These are phyloP conservation scores for Thalassiosira pacifica DNA, from an alignment of 352 stramenopile species.

Conservation along the genomic window DNA sequence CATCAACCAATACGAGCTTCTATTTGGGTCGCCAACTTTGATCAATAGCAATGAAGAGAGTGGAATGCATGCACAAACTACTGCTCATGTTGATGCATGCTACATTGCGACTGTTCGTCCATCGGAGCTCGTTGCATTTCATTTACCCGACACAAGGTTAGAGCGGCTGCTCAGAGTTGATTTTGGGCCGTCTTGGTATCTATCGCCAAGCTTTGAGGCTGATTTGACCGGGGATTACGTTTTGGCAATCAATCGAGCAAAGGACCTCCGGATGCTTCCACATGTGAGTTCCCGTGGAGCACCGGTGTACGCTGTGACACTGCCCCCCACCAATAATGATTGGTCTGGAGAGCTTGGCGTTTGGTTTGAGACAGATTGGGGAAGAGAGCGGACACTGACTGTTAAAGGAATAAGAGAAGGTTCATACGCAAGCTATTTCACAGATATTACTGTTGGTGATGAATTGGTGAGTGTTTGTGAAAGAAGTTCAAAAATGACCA, in stretches of 20 bases:
- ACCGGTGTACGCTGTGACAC: constrained; percentile 78
- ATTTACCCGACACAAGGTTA: constrained; percentile 84
- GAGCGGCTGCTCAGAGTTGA: constrained; percentile 84
- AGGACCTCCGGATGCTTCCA: constrained; percentile 76
- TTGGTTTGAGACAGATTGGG: constrained; percentile 91
- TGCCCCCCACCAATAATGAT: constrained; percentile 74
- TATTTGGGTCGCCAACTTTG: constrained; percentile 72
- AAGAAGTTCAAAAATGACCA: too few relatives aligned
- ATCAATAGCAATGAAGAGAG: constrained; percentile 55
- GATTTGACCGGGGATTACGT: constrained; percentile 85
- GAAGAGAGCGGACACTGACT: constrained; percentile 83
- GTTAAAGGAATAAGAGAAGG: constrained; percentile 88
- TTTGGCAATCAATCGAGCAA: constrained; percentile 73
- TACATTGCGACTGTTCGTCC: constrained; percentile 79
- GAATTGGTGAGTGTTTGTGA: too few relatives aligned
- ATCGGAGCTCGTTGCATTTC: constrained; percentile 76
- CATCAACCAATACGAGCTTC: constrained; percentile 80
- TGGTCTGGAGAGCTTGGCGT: constrained; percentile 85
- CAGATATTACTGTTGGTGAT: constrained; percentile 80
- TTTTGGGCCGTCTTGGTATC: constrained; percentile 83
- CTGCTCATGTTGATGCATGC: constrained; percentile 76
- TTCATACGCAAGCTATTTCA: constrained; percentile 79
- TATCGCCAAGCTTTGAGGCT: constrained; percentile 85
- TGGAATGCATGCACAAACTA: constrained; percentile 68
- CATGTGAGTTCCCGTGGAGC: constrained; percentile 69